phyloP scores from a whole-genome alignment of 768 basidiomycete species.

The Polyporus arcularius region DNA sequence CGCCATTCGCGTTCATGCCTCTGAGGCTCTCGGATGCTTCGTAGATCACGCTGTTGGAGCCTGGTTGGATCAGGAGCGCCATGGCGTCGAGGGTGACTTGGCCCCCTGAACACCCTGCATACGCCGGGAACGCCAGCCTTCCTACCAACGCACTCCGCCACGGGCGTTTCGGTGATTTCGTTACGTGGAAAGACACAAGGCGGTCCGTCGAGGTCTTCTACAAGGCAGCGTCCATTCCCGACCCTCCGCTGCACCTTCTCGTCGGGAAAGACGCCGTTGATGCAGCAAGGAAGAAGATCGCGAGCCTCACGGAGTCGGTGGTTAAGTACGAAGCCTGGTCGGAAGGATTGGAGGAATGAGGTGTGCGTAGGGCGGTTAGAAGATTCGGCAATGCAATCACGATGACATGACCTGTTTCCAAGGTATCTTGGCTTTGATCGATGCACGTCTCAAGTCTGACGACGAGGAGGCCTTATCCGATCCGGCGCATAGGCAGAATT shows the following conservation, averaged over 20 bases:
- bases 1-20: no score
- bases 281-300: background rate
- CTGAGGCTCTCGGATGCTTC: no score
- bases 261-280: conserved; percentile 13
- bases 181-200: background rate
- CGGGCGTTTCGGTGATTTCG: background rate
- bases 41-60: conserved; percentile 11
- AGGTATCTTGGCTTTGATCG: no score
- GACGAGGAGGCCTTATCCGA: no score
- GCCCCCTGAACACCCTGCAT: conserved; percentile 7
- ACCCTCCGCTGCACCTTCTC: conserved; percentile 1
- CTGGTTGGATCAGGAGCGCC: conserved; percentile 12
- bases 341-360: background rate
- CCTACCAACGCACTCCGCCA: no score
- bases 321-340: conserved; percentile 22
- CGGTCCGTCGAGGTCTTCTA: background rate
- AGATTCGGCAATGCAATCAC: no score
- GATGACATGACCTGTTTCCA: no score
- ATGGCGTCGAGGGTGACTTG: background rate
- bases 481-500: no score
- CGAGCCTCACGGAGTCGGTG: conserved; percentile 1
- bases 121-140: background rate
- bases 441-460: no score
- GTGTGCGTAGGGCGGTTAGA: no score
- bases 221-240: background rate